Evolutionary conservation across 2,329 filamentous ascomycete genomes (phyloP).

Genomic region (Ophiostoma populinum): DNA sequence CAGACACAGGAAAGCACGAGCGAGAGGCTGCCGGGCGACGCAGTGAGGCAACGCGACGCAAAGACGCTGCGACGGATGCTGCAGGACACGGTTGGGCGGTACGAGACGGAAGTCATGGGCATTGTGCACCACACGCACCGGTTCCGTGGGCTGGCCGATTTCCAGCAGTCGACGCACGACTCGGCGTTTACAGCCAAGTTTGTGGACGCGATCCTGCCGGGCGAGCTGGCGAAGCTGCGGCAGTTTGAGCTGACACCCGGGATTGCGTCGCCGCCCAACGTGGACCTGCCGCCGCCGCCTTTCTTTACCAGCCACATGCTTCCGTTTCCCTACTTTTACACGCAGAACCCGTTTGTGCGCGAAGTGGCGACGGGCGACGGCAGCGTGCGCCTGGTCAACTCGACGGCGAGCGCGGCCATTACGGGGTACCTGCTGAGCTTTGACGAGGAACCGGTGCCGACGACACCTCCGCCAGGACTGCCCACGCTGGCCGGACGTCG

Average conservation of each 20-base stretch:
- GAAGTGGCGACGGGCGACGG: conserved; percentile 39
- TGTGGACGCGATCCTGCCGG: conserved; percentile 50
- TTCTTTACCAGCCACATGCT: conserved; percentile 58
- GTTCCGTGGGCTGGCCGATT: conserved; percentile 73
- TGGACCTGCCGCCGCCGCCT: conserved; percentile 64
- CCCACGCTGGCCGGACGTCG: conserved; percentile 21
- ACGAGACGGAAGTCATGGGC: conserved; percentile 53
- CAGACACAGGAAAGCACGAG: too few relatives aligned
- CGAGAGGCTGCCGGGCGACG: conserved; percentile 3
- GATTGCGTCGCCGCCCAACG: conserved; percentile 38
- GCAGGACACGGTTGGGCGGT: conserved; percentile 50
- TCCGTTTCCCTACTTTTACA: conserved; percentile 66
- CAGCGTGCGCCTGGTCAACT: conserved; percentile 35
- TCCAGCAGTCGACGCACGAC: conserved; percentile 57
- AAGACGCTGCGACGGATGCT: conserved; percentile 42
- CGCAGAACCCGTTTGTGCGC: conserved; percentile 66
- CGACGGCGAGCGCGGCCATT: conserved; percentile 37
- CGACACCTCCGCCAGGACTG: conserved; percentile 38
- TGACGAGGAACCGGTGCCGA: conserved; percentile 42
- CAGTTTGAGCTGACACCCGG: conserved; percentile 50
- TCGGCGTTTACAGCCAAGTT: conserved; percentile 57
- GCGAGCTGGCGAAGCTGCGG: conserved; percentile 39
- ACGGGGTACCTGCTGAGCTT: conserved; percentile 40
- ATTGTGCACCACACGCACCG: conserved; percentile 66
- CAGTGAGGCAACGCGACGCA: conserved; percentile 28